Conservation (phyloP, 73 alveolate genomes). For the Paramecium biaurelia region DNA sequence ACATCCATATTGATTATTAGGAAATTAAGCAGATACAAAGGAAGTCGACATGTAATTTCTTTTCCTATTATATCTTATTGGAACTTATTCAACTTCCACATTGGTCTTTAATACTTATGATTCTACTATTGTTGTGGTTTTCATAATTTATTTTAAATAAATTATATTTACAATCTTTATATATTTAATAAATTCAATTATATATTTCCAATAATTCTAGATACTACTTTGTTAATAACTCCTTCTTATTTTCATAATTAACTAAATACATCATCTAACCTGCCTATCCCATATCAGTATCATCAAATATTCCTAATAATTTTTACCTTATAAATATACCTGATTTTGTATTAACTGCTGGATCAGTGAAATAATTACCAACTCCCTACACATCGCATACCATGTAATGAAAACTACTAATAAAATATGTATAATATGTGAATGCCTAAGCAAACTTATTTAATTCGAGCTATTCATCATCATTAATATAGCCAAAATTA, state of each 20-base stretch:
- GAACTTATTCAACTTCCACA: background rate
- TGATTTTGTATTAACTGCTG: background rate
- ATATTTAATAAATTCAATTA: background rate
- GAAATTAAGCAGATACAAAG: background rate
- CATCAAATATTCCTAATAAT: background rate
- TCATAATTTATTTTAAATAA: background rate
- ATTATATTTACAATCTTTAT: background rate
- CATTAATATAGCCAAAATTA: background rate
- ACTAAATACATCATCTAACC: background rate
- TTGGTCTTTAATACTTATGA: background rate
- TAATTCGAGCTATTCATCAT: background rate
- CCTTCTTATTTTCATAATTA: background rate
- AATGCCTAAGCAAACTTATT: background rate
- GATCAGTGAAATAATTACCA: constrained; percentile 15
- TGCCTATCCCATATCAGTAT: constrained; percentile 11
- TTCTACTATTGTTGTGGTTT: background rate
- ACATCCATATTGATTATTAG: background rate
- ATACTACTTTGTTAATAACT: background rate
- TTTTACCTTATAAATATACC: background rate
- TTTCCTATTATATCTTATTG: background rate
- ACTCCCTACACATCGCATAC: constrained; percentile 12
- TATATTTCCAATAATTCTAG: background rate
- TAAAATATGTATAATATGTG: background rate
- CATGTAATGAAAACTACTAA: background rate
- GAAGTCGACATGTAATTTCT: constrained; percentile 39